Evolutionary conservation across 2,329 filamentous ascomycete genomes (phyloP).

Genomic region (Aspergillus spinulosporus): DNA sequence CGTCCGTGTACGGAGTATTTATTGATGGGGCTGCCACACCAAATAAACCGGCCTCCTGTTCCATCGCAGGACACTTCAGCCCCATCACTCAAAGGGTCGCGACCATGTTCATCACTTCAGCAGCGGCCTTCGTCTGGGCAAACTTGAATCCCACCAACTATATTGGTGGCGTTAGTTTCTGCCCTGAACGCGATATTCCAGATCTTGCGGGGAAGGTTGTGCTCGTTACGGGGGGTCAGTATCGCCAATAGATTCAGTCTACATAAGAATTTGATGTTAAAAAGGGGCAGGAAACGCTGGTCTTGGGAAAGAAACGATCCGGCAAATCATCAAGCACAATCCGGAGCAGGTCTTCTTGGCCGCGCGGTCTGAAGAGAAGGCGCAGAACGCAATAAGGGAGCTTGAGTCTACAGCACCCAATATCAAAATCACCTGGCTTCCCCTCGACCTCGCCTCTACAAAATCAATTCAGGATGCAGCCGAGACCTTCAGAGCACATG

Average conservation of each 20-base stretch:
- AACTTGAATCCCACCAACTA: slow-evolving; percentile 6
- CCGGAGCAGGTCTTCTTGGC: slow-evolving; percentile 41
- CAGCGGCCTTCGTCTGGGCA: background rate
- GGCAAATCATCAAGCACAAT: slow-evolving; percentile 45
- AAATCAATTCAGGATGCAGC: background rate
- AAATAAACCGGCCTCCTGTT: background rate
- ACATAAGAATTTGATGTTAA: background rate
- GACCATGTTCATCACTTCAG: background rate
- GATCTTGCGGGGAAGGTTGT: slow-evolving; percentile 37
- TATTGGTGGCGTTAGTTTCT: slow-evolving; percentile 7
- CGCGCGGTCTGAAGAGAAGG: slow-evolving; percentile 32
- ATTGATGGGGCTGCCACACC: background rate
- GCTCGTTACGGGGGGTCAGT: slow-evolving; percentile 39
- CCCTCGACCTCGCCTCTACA: slow-evolving; percentile 3
- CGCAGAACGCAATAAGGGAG: slow-evolving; percentile 22
- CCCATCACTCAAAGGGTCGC: no score
- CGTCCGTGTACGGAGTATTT: background rate
- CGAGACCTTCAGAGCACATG: background rate
- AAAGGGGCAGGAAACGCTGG: slow-evolving; percentile 47
- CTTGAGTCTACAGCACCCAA: background rate
- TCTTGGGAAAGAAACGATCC: slow-evolving; percentile 47
- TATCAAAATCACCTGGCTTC: background rate
- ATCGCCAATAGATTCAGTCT: background rate
- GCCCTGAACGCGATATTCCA: slow-evolving; percentile 35
- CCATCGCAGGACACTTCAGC: background rate